Base-by-base conservation (phyloP, 2,329 filamentous ascomycete genomes). In the Stemphylium lycopersici region DNA sequence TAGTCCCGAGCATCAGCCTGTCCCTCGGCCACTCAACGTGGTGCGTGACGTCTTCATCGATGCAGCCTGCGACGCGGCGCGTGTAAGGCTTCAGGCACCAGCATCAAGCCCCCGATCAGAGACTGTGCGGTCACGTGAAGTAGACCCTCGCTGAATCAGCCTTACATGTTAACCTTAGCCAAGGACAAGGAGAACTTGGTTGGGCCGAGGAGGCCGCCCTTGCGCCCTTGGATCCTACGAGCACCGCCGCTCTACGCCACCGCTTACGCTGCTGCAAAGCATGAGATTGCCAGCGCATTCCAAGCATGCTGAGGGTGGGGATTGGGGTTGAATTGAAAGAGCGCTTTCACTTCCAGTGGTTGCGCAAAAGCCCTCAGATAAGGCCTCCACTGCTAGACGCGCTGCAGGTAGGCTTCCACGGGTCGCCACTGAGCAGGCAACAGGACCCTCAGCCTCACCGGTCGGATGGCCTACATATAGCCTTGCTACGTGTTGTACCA, bases 401-500 rank as follows among this genome's bases (percentile, higher is more conserved):
- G 20, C 29, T 12, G 32, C 38, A 54, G 51, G 40, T 40, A 57
- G 50, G 48, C 43, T 36, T 42, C 33, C 41, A 38, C 20, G 2
- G 6, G 29, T n/a, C 6, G 36, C 18, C 13, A 32, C 31, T 26
- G 16, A 15, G 37, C 36, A 59, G 54, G 57, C 55, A 58, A 42
- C 57, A 58, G 46, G 31, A n/a, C 20, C 29, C 15, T 8, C 48
- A 50, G 47, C 29, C 47, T 55, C 43, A 49, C 48, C 47, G 40
- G 41, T 50, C 26, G 24, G 31, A 24, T 36, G 20, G 32, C 12
- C 34, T 50, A 49, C 16, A 34, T 41, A 36, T 42, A 37, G 29
- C 43, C 50, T 52, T 22, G 40, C 36, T 16, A 31, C 11, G 18
- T 49, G 20, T 24, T 41, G n/a, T 18, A 7, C 8, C 22, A 1